These are phyloP conservation scores for Podila epicladia DNA, from an alignment of 192 early-diverging fungal genomes.

Conservation along the genomic window DNA sequence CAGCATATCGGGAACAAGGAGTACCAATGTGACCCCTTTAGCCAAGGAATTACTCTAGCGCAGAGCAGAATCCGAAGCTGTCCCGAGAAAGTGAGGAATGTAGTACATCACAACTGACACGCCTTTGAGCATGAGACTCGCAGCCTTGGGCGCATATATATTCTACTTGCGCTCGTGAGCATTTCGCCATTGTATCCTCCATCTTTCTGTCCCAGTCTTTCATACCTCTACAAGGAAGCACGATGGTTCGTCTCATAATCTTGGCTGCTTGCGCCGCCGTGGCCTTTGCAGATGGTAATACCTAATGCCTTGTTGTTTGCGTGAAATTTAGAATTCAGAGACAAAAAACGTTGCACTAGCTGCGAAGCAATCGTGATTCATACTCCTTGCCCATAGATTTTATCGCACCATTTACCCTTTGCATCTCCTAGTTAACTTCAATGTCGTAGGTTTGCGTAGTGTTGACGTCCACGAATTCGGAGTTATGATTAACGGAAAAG, in stretches of 20 bases:
- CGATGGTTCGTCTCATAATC: conserved; percentile 20
- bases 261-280: conserved; percentile 10
- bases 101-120: conserved; percentile 3
- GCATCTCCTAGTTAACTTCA: conserved; percentile 2
- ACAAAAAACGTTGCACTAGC: neutral
- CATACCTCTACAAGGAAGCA: conserved; percentile 11
- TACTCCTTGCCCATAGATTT: neutral
- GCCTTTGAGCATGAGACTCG: conserved; percentile 10
- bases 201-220: conserved; percentile 9
- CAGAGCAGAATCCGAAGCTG: conserved; percentile 16
- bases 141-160: conserved; percentile 1
- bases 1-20: conserved; percentile 2
- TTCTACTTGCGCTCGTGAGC: conserved; percentile 6
- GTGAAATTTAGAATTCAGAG: neutral
- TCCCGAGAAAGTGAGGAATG: conserved; percentile 6
- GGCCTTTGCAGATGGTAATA: conserved; percentile 15
- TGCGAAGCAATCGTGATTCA: conserved; percentile 1
- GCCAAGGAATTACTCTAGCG: conserved; percentile 1
- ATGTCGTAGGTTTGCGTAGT: no score
- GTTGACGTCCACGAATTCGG: no score
- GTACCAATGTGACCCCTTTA: conserved; percentile 3
- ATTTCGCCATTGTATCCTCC: conserved; percentile 7
- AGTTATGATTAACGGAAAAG: no score
- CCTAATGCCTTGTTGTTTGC: neutral
- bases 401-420: conserved; percentile 2